These are phyloP conservation scores for Fragilaria radians DNA, from an alignment of 108 stramenopile species.

Conservation along the genomic window DNA sequence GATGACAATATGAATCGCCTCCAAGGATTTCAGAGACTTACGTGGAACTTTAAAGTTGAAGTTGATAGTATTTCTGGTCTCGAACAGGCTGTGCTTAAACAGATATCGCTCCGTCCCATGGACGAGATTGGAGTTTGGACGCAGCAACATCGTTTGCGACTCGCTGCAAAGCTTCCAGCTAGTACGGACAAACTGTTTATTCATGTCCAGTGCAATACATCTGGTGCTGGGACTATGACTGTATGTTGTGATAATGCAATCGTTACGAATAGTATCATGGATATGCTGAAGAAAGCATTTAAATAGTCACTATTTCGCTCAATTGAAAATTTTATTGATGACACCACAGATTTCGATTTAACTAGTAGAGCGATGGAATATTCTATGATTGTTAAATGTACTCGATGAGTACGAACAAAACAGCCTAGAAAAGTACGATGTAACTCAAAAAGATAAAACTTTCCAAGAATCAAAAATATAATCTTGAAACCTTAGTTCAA, in stretches of 20 bases:
- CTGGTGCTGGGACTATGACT: slow-evolving; percentile 38
- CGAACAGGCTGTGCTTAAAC: not conserved
- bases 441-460: no score
- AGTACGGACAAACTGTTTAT: slow-evolving; percentile 51
- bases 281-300: slow-evolving; percentile 44
- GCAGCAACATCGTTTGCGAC: slow-evolving; percentile 18
- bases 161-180: slow-evolving; percentile 55
- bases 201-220: slow-evolving; percentile 33
- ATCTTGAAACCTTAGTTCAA: no score
- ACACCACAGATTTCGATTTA: no score
- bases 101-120: slow-evolving; percentile 3
- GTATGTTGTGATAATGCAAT: slow-evolving; percentile 76
- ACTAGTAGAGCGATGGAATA: no score
- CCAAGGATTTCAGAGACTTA: slow-evolving; percentile 66
- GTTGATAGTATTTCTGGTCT: not conserved
- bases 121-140: slow-evolving; percentile 11
- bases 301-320: no score
- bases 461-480: no score
- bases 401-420: no score
- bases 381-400: no score
- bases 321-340: no score
- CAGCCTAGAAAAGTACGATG: no score
- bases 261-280: slow-evolving; percentile 57
- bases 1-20: slow-evolving; percentile 36
- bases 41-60: slow-evolving; percentile 14